phyloP scores from a whole-genome alignment of 192 early-diverging fungal genomes.

The Geranomyces variabilis region DNA sequence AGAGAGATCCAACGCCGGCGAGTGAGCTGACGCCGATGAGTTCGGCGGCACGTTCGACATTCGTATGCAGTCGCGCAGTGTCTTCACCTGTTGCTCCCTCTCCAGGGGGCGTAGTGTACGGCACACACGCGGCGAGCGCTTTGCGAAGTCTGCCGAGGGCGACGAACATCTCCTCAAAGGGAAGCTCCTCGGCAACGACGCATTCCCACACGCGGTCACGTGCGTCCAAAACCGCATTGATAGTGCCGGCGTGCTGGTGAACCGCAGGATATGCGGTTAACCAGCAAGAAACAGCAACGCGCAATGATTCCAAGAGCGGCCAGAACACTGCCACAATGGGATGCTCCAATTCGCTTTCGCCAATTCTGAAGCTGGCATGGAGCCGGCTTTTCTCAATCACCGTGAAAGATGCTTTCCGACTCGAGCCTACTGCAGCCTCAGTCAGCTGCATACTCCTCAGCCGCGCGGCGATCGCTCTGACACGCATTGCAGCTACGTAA shows the following conservation, averaged over 20 bases:
- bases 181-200: conserved; percentile 42
- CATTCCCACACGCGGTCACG: conserved; percentile 57
- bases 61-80: background rate
- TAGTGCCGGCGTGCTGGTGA: conserved; percentile 23
- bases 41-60: conserved; percentile 2
- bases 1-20: conserved; percentile 28
- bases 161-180: conserved; percentile 60
- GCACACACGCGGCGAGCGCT: background rate
- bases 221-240: conserved; percentile 56
- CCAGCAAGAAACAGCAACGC: background rate
- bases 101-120: background rate
- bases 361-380: conserved; percentile 42
- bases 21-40: conserved; percentile 7
- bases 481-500: background rate
- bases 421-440: background rate
- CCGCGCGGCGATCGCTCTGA: background rate
- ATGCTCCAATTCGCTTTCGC: conserved; percentile 49
- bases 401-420: background rate
- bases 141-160: conserved; percentile 38
- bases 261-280: conserved; percentile 1
- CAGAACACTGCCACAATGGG: conserved; percentile 47
- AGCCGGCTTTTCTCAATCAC: conserved; percentile 46
- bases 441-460: background rate
- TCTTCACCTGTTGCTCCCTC: conserved; percentile 4
- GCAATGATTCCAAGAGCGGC: conserved; percentile 46